These are phyloP conservation scores for Cymbidium sinense DNA, from an alignment of 106 monocot species.

Conservation along the genomic window DNA sequence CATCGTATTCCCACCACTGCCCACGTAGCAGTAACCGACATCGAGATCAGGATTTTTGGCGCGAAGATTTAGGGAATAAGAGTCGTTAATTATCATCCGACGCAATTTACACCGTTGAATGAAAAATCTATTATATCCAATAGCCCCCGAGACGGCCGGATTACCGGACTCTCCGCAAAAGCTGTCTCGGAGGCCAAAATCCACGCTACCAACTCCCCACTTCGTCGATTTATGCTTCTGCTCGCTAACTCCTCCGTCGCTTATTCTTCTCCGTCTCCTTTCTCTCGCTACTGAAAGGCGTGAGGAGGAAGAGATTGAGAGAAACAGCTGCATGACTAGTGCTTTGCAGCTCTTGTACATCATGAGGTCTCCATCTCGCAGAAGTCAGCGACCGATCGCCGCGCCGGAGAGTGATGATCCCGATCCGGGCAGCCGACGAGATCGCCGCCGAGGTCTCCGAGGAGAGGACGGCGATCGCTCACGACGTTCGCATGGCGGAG, in stretches of 20 bases:
- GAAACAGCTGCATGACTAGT: neutral
- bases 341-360: neutral
- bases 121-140: too few species aligned
- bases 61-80: too few species aligned
- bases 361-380: neutral
- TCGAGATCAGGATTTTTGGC: too few species aligned
- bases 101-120: too few species aligned
- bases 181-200: neutral
- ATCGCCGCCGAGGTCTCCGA: neutral
- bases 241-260: neutral
- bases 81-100: too few species aligned
- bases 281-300: neutral
- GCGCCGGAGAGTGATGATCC: neutral
- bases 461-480: neutral
- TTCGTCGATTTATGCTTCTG: neutral
- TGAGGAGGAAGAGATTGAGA: neutral
- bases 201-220: neutral
- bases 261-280: neutral
- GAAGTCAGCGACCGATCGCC: neutral
- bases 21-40: too few species aligned
- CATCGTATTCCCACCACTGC: too few species aligned
- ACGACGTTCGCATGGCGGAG: neutral
- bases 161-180: too few species aligned
- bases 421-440: neutral
- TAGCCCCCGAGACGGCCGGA: neutral